A percentile compares a stretch with the other conserved stretches of the same genome.
phyloP scores from a whole-genome alignment of 352 stramenopile genomes.

The Phytophthora agathidicida region DNA sequence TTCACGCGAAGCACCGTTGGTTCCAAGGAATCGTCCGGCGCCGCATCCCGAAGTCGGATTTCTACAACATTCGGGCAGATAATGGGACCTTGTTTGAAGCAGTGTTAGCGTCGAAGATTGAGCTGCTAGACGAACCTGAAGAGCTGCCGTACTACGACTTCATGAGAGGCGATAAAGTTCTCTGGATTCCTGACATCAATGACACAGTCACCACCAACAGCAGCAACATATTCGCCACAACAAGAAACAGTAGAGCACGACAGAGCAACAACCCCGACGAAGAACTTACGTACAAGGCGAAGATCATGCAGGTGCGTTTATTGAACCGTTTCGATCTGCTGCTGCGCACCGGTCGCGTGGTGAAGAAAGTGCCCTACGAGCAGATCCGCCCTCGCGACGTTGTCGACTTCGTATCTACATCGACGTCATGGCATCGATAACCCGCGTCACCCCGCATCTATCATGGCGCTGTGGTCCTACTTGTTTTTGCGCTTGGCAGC shows the following conservation, averaged over 20 bases:
- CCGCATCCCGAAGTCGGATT: constrained; percentile 50
- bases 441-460: constrained; percentile 2
- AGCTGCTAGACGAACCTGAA: constrained; percentile 30
- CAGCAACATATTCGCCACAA: neutral
- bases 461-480: constrained; percentile 30
- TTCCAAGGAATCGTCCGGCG: constrained; percentile 43
- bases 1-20: constrained; percentile 39
- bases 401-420: constrained; percentile 27
- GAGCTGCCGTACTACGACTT: constrained; percentile 30
- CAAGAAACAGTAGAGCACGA: constrained; percentile 1
- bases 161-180: constrained; percentile 39
- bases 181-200: constrained; percentile 35
- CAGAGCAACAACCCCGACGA: constrained; percentile 10
- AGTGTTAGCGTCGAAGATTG: constrained; percentile 51
- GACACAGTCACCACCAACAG: too few species aligned
- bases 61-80: constrained; percentile 59
- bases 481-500: constrained; percentile 72
- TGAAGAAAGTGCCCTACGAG: constrained; percentile 47
- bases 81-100: constrained; percentile 56
- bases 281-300: constrained; percentile 52
- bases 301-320: constrained; percentile 45
- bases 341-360: constrained; percentile 47
- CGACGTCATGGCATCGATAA: constrained; percentile 12
- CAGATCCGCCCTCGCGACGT: constrained; percentile 43
- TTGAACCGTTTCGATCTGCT: constrained; percentile 53